Evolutionary conservation across 129 eudicot species (phyloP).

Genomic region (Flaveria brownii): DNA sequence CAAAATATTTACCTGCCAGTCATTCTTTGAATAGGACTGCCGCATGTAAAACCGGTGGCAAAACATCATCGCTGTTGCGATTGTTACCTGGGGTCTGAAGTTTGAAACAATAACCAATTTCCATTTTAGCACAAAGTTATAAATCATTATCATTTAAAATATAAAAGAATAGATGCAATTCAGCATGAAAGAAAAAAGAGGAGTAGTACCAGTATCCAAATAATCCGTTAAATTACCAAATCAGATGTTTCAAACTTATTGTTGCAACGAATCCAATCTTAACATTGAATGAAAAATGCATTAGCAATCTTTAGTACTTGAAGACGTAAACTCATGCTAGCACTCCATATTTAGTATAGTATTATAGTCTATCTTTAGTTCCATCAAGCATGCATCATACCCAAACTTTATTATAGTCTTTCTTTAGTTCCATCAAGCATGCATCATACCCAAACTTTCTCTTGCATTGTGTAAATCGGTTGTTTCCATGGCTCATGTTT

Average conservation of each 20-base stretch:
- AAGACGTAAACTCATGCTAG: background rate
- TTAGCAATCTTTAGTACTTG: slow-evolving; percentile 4
- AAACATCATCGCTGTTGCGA: slow-evolving; percentile 68
- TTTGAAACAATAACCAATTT: slow-evolving; percentile 21
- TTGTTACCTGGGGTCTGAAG: slow-evolving; percentile 80
- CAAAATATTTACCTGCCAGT: slow-evolving; percentile 59
- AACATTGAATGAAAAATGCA: slow-evolving; percentile 23
- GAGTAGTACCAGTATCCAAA: slow-evolving; percentile 20
- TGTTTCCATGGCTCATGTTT: slow-evolving; percentile 15
- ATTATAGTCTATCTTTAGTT: background rate
- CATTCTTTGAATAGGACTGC: slow-evolving; percentile 77
- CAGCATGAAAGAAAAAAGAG: background rate
- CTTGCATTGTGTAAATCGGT: background rate
- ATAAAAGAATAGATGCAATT: background rate
- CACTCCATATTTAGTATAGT: background rate
- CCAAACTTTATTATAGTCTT: background rate
- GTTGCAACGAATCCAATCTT: background rate
- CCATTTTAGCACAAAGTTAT: slow-evolving; percentile 19
- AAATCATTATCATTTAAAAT: background rate
- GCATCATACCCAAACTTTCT: background rate
- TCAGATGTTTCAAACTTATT: background rate
- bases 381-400: slow-evolving; percentile 11
- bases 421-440: slow-evolving; percentile 18
- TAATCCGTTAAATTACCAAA: background rate
- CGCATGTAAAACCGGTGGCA: slow-evolving; percentile 84